Conservation (phyloP, 805 yeast genomes). For the Lipomyces sp. region DNA sequence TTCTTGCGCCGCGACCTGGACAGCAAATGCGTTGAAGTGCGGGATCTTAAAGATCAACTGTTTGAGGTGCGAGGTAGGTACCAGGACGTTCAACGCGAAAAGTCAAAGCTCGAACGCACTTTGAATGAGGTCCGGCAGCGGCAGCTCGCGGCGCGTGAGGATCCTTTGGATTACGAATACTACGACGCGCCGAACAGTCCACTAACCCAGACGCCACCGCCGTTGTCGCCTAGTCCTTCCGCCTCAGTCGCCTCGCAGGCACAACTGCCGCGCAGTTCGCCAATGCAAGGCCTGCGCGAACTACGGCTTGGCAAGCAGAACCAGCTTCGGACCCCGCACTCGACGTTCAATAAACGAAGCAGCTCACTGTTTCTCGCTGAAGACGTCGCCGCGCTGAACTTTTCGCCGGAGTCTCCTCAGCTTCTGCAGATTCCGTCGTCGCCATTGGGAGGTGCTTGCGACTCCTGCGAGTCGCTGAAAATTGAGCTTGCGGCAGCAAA, state of each 20-base stretch:
- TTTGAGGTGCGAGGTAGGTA: slow-evolving; percentile 20
- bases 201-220: not conserved
- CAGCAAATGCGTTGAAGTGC: slow-evolving; percentile 22
- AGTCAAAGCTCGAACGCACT: slow-evolving; percentile 18
- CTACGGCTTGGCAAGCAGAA: slow-evolving; percentile 25
- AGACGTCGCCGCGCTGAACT: slow-evolving; percentile 5
- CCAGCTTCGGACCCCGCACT: slow-evolving; percentile 4
- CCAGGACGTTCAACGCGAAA: slow-evolving; percentile 25
- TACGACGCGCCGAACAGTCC: slow-evolving; percentile 11
- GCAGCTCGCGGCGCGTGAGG: not conserved
- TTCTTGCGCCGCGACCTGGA: slow-evolving; percentile 22
- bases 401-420: not conserved
- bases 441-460: slow-evolving; percentile 12
- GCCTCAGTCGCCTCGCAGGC: not conserved
- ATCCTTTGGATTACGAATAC: slow-evolving; percentile 18
- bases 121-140: slow-evolving; percentile 25
- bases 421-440: not conserved
- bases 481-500: slow-evolving; percentile 35
- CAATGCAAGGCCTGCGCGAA: slow-evolving; percentile 19
- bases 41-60: slow-evolving; percentile 28
- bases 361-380: slow-evolving; percentile 21
- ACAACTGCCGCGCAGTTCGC: not conserved
- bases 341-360: slow-evolving; percentile 19
- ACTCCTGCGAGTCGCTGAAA: slow-evolving; percentile 33
- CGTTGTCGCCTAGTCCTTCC: not conserved